Evolutionary conservation across 257 asterid species (phyloP).

Genomic region (Capsicum baccatum): DNA sequence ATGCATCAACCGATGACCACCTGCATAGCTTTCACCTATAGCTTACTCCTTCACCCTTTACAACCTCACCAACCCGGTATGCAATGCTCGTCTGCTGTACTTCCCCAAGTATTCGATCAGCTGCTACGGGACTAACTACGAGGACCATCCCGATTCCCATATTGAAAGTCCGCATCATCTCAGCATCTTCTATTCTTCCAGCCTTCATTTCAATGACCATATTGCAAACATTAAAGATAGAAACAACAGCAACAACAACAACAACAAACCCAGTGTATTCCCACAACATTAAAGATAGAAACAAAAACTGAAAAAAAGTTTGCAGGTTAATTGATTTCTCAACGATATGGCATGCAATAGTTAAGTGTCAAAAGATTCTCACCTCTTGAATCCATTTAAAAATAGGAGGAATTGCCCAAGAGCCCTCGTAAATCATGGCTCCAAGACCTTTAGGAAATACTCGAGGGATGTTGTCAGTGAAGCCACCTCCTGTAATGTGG

Average conservation of each 20-base stretch:
- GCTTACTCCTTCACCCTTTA: slow-evolving; percentile 69
- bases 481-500: slow-evolving; percentile 97
- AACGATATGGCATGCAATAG: background rate
- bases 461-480: slow-evolving; percentile 94
- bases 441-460: slow-evolving; percentile 91
- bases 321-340: background rate
- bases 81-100: slow-evolving; percentile 32
- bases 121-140: slow-evolving; percentile 70
- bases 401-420: slow-evolving; percentile 82
- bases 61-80: slow-evolving; percentile 68
- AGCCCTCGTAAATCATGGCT: slow-evolving; percentile 63
- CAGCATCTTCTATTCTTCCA: slow-evolving; percentile 66
- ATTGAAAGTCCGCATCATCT: slow-evolving; percentile 88
- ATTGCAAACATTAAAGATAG: background rate
- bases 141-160: slow-evolving; percentile 98
- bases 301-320: background rate
- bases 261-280: too few relatives aligned
- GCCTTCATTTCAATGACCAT: slow-evolving; percentile 48
- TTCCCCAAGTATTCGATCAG: slow-evolving; percentile 55
- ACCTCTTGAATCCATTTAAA: slow-evolving; percentile 97
- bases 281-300: too few relatives aligned
- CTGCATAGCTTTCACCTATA: slow-evolving; percentile 36
- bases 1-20: background rate
- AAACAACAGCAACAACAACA: background rate
- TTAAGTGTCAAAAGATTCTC: slow-evolving; percentile 14